Evolutionary conservation across 2,329 filamentous ascomycete genomes (phyloP), one percentile per base, ranked within the genome.

Genomic region (Cladosporium cucumerinum): DNA sequence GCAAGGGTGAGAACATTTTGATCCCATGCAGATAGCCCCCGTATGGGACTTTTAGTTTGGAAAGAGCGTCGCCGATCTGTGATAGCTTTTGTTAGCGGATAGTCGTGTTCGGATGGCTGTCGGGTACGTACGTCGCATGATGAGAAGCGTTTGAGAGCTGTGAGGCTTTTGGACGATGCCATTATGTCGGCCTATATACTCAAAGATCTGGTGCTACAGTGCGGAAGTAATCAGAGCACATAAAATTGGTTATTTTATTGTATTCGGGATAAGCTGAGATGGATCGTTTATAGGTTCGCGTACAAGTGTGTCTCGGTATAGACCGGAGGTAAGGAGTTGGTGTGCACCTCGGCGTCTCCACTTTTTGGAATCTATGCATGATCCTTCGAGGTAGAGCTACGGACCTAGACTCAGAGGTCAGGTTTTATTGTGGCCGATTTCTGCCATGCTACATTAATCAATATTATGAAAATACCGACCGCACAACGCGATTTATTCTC

Each of bases 21-120:
- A 86, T 74, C 14, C 83, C 82, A 2, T 81, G 78, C 1, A 86
- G 77, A 72, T 86, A 86, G 51, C 84, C 84, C 67, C 84, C 84
- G 69, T 84, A 67, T 10, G 73, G 69, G 2, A 74, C 69, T 64
- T 73, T 74, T 51, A 85, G 76, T 71, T 85, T 85, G 67, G 77
- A 77, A 2, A 85, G 78, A 1, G 82, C 84, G 67, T 85, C 83
- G 52, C 82, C 81, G 48, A 84, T 63, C 61, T 63, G 28, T 21
- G 30, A 23, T 26, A 30, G 23, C 11, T 18, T 55, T 61, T 21
- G 64, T 55, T 32, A 55, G 51, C 48, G 63, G 12, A 48, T 7
- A 48, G 36, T 48, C 2, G 34, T 55, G 12, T 11, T 48, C 14
- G 4, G 26, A 7, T 11, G n/a, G 36, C 21, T 46, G 21, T 39